Evolutionary conservation across 1,139 yeast species (phyloP), one percentile per base, ranked within the genome.

Genomic region (Debaryomyces robertsiae): DNA sequence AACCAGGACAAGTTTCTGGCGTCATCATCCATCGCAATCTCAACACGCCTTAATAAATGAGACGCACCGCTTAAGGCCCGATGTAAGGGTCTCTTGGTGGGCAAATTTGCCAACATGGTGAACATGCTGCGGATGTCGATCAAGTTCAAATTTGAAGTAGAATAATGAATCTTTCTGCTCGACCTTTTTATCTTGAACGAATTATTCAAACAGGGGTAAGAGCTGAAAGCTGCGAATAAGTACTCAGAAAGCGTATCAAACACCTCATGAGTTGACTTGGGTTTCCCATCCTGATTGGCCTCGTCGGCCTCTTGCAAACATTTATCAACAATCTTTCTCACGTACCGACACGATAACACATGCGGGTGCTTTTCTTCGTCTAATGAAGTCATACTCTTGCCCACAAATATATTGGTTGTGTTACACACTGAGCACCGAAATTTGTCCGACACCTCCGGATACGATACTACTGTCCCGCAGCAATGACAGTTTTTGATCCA

Each of bases 341-440:
- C 56, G 29, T 60, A 52, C 4, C 47, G 45, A 34, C 53, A 57
- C 1, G 73, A 61, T 4, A 70, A 44, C 2, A 48, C 38, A 35
- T 55, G 65, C n/a, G 54, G 52, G 15, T 38, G 40, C 11, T 36
- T 4, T 23, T 13, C 25, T 41, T 41, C 22, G 18, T 41, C 33
- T 38, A 25, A 14, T 14, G 23, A 18, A 9, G 27, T 23, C 23
- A 46, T 43, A 14, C 45, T 39, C 27, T 42, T 43, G 29, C 43
- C 50, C 45, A 70, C 28, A 6, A 34, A 43, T 34, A 71, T 48
- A 46, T 65, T 67, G n/a, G 77, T 78, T 6, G 84, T 74, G 29
- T 69, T 69, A 49, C 89, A 82, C 1, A 73, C 62, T 0, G 78
- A 67, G 52, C 94, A 85, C 44, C 74, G 72, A 56, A 77, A 79